phyloP scores from a whole-genome alignment of 345 rosid species.

The Capsella bursapastoris region DNA sequence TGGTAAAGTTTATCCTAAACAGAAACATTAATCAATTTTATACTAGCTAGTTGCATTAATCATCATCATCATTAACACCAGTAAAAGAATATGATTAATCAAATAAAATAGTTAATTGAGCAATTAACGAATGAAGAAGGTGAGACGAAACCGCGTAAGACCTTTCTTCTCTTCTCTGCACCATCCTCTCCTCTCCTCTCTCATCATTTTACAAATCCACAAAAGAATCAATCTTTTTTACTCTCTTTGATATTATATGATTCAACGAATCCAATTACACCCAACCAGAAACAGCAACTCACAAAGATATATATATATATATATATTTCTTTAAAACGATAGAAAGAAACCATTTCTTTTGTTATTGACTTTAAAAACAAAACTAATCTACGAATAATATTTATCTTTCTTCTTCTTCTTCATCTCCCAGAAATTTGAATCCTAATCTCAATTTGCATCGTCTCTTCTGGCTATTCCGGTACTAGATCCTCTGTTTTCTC shows the following conservation, averaged over 20 bases:
- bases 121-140: slow-evolving; percentile 38
- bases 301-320: not conserved
- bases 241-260: not conserved
- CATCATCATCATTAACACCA: slow-evolving; percentile 7
- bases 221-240: slow-evolving; percentile 15
- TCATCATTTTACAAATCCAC: slow-evolving; percentile 23
- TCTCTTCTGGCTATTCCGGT: slow-evolving; percentile 36
- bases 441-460: slow-evolving; percentile 21
- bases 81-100: slow-evolving; percentile 9
- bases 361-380: slow-evolving; percentile 29
- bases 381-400: not conserved
- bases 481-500: slow-evolving; percentile 35
- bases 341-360: slow-evolving; percentile 22
- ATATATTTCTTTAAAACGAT: not conserved
- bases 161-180: slow-evolving; percentile 34
- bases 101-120: slow-evolving; percentile 1
- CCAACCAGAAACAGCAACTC: slow-evolving; percentile 41
- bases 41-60: not conserved
- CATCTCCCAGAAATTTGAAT: slow-evolving; percentile 20
- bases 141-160: slow-evolving; percentile 44
- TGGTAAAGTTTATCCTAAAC: slow-evolving; percentile 1
- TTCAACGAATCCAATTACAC: slow-evolving; percentile 37
- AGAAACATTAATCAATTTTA: not conserved
- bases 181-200: slow-evolving; percentile 28
- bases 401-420: slow-evolving; percentile 9